Evolutionary conservation across 495 filamentous ascomycete species (phyloP).

Genomic region (Aspergillus sclerotiicarbonarius): DNA sequence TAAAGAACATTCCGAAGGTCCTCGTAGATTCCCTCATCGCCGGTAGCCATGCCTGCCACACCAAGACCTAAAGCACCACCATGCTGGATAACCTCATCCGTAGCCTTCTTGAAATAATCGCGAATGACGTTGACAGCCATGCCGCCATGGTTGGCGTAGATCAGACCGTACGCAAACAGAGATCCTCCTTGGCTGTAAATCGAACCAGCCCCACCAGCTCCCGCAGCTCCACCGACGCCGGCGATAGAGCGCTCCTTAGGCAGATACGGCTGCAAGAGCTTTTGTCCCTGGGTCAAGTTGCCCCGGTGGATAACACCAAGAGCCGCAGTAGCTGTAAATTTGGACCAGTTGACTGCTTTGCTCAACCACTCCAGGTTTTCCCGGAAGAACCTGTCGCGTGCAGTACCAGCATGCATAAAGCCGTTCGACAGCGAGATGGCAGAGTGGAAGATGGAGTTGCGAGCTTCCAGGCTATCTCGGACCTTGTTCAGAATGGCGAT

Average conservation of each 20-base stretch:
- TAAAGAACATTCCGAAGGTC: constrained; percentile 84
- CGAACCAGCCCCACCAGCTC: constrained; percentile 68
- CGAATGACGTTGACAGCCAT: constrained; percentile 87
- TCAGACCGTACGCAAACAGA: constrained; percentile 91
- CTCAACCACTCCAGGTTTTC: constrained; percentile 98
- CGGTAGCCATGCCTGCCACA: constrained; percentile 96
- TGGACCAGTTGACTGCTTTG: constrained; percentile 99
- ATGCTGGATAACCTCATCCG: constrained; percentile 95
- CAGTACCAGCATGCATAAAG: constrained; percentile 99
- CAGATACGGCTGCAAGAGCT: constrained; percentile 91
- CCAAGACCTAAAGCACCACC: constrained; percentile 93
- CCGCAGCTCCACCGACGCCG: constrained; percentile 53
- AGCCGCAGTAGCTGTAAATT: constrained; percentile 96
- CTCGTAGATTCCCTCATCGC: constrained; percentile 85
- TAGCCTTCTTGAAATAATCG: constrained; percentile 78
- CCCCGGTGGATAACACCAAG: constrained; percentile 95
- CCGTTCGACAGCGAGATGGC: constrained; percentile 96
- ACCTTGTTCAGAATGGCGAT: constrained; percentile 92
- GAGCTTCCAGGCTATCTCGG: constrained; percentile 87
- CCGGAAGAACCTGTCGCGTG: constrained; percentile 94
- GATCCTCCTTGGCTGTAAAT: constrained; percentile 95
- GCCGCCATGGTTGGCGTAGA: constrained; percentile 96
- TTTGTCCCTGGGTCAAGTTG: constrained; percentile 87
- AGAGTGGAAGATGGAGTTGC: constrained; percentile 98
- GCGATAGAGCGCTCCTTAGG: constrained; percentile 62